Base-by-base conservation (phyloP, 2,329 filamentous ascomycete genomes). In the Fusarium hostae region DNA sequence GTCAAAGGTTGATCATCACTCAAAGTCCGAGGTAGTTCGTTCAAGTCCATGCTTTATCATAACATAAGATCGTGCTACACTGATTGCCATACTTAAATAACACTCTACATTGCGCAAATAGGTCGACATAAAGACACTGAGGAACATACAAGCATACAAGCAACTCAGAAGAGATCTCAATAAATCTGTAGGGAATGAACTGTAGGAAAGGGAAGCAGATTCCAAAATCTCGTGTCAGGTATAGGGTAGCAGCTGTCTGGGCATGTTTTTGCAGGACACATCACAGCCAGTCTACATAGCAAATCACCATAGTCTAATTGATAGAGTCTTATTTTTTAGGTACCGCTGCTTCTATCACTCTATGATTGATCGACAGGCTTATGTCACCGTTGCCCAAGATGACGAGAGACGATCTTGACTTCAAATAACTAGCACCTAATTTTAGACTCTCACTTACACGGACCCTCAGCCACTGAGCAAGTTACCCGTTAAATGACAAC, bases 361-460 rank as follows among this genome's bases (percentile, higher is more conserved):
- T 41, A 24, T n/a, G 20, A n/a, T n/a, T 40, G 16, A 40, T 20
- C 26, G 16, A 13, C 9, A 22, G 12, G 37, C 30, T 43, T 64
- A 40, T 66, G 62, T 28, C 55, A 61, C 54, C 22, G n/a, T 8
- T 9, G 28, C 41, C 43, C 35, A 56, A 56, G 43, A 66, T 67
- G 64, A 66, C 55, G 64, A 68, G 62, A 68, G 37, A 41, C n/a
- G n/a, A 16, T 24, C 9, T 12, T 39, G 47, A 41, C 64, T 50
- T 11, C 16, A 15, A 18, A 34, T 48, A 28, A 35, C 26, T 16
- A 56, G n/a, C 37, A 37, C 32, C 41, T 47, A 62, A 26, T 47
- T 59, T 62, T 44, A 32, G 28, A 45, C 9, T 26, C 41, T 35
- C 22, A 47, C 41, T 58, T 62, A 58, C 52, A 62, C 34, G 11